Evolutionary conservation across 2,329 filamentous ascomycete genomes (phyloP).

Genomic region (Apiospora kogelbergensis): DNA sequence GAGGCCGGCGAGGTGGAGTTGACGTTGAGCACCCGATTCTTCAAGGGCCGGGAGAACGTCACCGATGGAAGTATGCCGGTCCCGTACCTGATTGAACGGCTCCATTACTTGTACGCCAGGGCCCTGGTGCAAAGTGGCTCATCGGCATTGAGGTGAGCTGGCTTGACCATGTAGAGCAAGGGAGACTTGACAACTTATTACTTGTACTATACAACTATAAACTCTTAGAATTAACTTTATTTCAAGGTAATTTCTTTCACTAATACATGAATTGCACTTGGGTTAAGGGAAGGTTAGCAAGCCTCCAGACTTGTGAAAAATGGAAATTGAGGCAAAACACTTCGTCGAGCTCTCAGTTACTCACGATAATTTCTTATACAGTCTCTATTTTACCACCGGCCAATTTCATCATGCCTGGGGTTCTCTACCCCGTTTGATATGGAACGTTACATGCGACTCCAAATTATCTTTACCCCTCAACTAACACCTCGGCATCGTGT

Average conservation of each 20-base stretch:
- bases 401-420: too few species aligned
- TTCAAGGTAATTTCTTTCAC: background rate
- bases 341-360: too few species aligned
- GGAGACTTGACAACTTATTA: background rate
- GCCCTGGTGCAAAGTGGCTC: constrained; percentile 16
- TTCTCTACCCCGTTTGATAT: too few species aligned
- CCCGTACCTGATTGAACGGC: constrained; percentile 15
- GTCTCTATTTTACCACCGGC: too few species aligned
- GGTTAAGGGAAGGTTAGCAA: too few species aligned
- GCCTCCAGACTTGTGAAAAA: too few species aligned
- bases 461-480: background rate
- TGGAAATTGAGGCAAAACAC: too few species aligned
- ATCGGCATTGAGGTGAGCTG: background rate
- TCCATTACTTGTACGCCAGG: constrained; percentile 20
- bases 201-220: too few species aligned
- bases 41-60: constrained; percentile 39
- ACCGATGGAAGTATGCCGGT: constrained; percentile 16
- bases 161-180: background rate
- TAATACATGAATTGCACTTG: too few species aligned
- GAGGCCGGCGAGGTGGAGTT: constrained; percentile 62
- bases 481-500: background rate
- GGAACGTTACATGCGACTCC: background rate
- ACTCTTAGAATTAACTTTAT: too few species aligned
- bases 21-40: constrained; percentile 63
- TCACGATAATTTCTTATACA: too few species aligned